Conservation (phyloP, 768 basidiomycete genomes). For the Termitomyces sp. region DNA sequence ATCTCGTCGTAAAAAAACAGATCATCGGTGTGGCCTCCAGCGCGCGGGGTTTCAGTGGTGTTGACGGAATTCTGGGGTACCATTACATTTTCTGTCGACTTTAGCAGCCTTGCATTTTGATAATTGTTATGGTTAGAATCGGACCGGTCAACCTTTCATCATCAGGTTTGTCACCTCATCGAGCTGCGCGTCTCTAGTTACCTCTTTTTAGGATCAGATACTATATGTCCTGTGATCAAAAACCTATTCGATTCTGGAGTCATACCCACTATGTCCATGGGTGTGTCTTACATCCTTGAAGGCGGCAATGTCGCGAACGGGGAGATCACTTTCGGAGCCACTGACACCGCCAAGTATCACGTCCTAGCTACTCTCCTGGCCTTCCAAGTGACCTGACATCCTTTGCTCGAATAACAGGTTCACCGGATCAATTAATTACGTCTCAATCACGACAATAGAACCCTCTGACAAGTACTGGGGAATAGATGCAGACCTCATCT, state of each 20-base stretch:
- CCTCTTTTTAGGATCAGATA: slow-evolving; percentile 25
- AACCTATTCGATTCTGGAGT: slow-evolving; percentile 43
- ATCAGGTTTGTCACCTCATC: not conserved
- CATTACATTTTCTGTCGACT: not conserved
- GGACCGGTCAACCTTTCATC: slow-evolving; percentile 42
- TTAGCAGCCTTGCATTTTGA: not conserved
- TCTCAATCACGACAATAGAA: slow-evolving; percentile 33
- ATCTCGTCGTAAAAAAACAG: slow-evolving; percentile 39
- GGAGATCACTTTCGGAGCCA: slow-evolving; percentile 49
- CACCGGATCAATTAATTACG: slow-evolving; percentile 21
- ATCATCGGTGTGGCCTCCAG: slow-evolving; percentile 40
- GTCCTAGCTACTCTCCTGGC: too few species aligned
- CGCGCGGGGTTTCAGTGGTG: slow-evolving; percentile 36
- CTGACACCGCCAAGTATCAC: slow-evolving; percentile 42
- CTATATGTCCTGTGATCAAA: slow-evolving; percentile 52
- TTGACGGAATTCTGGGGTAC: slow-evolving; percentile 50
- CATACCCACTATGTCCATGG: slow-evolving; percentile 39
- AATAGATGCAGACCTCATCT: slow-evolving; percentile 42
- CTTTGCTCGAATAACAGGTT: slow-evolving; percentile 10
- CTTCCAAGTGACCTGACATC: not conserved
- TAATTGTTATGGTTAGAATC: slow-evolving; percentile 23
- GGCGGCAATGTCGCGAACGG: slow-evolving; percentile 33
- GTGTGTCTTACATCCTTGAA: slow-evolving; percentile 48
- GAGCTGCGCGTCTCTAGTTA: not conserved
- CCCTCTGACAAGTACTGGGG: slow-evolving; percentile 47